Percentiles rank a stretch among this genome's conserved stretches.
Conservation (phyloP, 1,284 basidiomycete species). For the Cryptococcus sp. region DNA sequence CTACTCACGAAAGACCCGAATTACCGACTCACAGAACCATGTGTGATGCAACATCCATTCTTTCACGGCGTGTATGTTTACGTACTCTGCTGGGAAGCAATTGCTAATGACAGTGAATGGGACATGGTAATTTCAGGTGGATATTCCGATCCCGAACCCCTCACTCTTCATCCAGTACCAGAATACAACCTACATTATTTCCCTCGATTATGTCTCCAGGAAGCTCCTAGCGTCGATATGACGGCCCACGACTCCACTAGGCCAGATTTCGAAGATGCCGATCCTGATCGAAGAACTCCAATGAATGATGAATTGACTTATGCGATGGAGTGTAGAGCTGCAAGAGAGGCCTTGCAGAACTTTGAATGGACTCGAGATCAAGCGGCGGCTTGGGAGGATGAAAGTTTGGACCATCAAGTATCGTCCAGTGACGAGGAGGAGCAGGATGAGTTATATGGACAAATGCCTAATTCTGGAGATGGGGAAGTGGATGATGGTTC, state of each 20-base stretch:
- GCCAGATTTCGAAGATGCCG: background rate
- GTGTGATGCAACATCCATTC: slow-evolving; percentile 88
- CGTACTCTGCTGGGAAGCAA: background rate
- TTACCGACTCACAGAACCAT: slow-evolving; percentile 77
- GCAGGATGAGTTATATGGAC: slow-evolving; percentile 3
- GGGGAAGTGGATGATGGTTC: background rate
- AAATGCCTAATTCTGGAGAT: no score
- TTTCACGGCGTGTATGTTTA: slow-evolving; percentile 84
- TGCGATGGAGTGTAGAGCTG: slow-evolving; percentile 25
- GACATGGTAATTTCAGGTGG: slow-evolving; percentile 29
- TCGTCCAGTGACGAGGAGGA: slow-evolving; percentile 2
- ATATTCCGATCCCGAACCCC: slow-evolving; percentile 81
- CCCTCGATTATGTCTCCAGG: slow-evolving; percentile 92
- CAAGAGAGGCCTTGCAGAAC: slow-evolving; percentile 24
- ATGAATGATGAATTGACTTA: slow-evolving; percentile 36
- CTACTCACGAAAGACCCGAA: slow-evolving; percentile 87
- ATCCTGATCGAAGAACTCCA: slow-evolving; percentile 12
- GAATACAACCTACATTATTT: slow-evolving; percentile 97
- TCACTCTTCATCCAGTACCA: slow-evolving; percentile 85
- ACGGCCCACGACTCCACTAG: slow-evolving; percentile 24
- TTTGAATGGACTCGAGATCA: slow-evolving; percentile 30
- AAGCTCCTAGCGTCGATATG: slow-evolving; percentile 63
- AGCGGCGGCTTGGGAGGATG: slow-evolving; percentile 6
- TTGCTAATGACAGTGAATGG: slow-evolving; percentile 21
- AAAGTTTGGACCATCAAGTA: background rate